phyloP scores from a whole-genome alignment of 768 basidiomycete genomes.

The Boletus rubroflammeus region DNA sequence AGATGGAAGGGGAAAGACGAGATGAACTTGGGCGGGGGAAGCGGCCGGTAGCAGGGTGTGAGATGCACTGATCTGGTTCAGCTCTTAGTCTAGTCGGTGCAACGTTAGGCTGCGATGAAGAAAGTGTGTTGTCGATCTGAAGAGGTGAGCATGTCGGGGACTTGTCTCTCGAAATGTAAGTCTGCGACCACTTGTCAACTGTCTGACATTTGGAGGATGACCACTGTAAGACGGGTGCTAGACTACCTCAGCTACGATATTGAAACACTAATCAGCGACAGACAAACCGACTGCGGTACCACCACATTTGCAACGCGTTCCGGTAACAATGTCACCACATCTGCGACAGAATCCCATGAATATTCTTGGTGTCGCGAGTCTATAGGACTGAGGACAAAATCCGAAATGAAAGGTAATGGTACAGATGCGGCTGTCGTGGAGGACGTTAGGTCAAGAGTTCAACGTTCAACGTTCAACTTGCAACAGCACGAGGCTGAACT shows the following conservation, averaged over 20 bases:
- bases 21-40: constrained; percentile 50
- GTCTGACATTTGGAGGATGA: constrained; percentile 37
- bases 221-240: constrained; percentile 72
- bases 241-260: constrained; percentile 14
- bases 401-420: background rate
- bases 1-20: constrained; percentile 33
- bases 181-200: constrained; percentile 77
- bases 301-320: constrained; percentile 74
- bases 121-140: constrained; percentile 16
- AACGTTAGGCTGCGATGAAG: constrained; percentile 10
- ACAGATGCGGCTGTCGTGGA: background rate
- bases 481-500: constrained; percentile 8
- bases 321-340: constrained; percentile 78
- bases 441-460: constrained; percentile 2
- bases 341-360: constrained; percentile 81
- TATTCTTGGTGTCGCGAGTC: background rate
- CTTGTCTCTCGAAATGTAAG: constrained; percentile 59
- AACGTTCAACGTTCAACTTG: constrained; percentile 1
- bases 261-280: constrained; percentile 2
- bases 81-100: constrained; percentile 4
- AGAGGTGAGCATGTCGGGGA: constrained; percentile 40
- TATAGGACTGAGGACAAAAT: background rate
- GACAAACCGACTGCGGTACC: constrained; percentile 73
- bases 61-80: constrained; percentile 1
- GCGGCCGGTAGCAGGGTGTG: constrained; percentile 31